These are phyloP conservation scores for Mucuna pruriens DNA, from an alignment of 306 rosid genomes.

Conservation along the genomic window DNA sequence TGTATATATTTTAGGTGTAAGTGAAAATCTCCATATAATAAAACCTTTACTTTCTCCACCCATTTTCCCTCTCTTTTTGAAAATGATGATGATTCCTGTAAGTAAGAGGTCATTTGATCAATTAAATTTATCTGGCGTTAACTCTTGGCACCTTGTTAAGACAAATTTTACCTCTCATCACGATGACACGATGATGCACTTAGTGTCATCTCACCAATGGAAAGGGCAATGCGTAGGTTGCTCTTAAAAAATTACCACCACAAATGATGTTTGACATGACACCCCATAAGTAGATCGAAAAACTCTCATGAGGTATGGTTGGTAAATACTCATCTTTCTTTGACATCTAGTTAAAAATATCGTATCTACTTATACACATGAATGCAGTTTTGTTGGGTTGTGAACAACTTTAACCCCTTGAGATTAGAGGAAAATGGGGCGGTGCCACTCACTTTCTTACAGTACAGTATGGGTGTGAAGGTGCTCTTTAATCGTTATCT, in stretches of 20 bases:
- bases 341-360: too few species aligned
- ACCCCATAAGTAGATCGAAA: background rate
- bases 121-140: background rate
- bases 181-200: background rate
- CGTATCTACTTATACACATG: background rate
- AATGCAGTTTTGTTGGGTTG: background rate
- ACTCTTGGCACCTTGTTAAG: slow-evolving; percentile 14
- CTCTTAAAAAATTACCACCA: background rate
- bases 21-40: background rate
- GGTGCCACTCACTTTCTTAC: slow-evolving; percentile 31
- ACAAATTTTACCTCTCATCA: background rate
- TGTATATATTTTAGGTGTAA: background rate
- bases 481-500: background rate
- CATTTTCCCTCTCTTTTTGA: too few species aligned
- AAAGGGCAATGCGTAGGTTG: background rate
- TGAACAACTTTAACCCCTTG: background rate
- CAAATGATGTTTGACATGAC: background rate
- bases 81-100: too few species aligned
- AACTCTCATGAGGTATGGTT: too few species aligned
- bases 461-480: background rate
- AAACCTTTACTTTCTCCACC: background rate
- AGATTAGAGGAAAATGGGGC: slow-evolving; percentile 31
- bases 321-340: too few species aligned
- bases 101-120: background rate
- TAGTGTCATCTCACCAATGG: background rate